Evolutionary conservation across 257 asterid genomes (phyloP).

Genomic region (Mentha longifolia): DNA sequence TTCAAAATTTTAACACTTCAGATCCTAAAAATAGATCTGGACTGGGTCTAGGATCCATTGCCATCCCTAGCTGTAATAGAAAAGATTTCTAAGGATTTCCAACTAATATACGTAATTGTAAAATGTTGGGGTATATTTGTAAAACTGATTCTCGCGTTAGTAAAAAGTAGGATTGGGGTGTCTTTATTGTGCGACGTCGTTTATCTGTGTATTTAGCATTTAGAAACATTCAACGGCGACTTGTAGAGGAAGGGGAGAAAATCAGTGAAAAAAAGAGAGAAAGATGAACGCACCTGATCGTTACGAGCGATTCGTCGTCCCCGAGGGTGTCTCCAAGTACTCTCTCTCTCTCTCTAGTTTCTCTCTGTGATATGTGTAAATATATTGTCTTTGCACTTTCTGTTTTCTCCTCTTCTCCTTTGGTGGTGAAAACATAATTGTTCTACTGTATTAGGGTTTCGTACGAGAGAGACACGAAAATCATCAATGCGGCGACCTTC

Average conservation of each 20-base stretch:
- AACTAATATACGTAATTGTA: too few species aligned
- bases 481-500: slow-evolving; percentile 89
- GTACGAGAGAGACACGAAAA: slow-evolving; percentile 93
- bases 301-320: slow-evolving; percentile 93
- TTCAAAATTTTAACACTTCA: too few species aligned
- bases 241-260: neutral
- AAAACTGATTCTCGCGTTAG: too few species aligned
- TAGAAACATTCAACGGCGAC: too few species aligned
- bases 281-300: slow-evolving; percentile 75
- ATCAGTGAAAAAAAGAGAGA: slow-evolving; percentile 21
- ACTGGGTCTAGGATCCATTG: too few species aligned
- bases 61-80: too few species aligned
- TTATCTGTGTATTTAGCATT: too few species aligned
- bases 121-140: too few species aligned
- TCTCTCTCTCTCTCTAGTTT: slow-evolving; percentile 9
- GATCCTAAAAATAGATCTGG: too few species aligned
- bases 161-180: too few species aligned
- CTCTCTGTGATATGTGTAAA: neutral
- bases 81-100: too few species aligned
- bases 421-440: slow-evolving; percentile 18
- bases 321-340: slow-evolving; percentile 88
- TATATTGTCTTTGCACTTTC: neutral
- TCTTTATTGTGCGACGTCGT: too few species aligned
- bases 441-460: slow-evolving; percentile 62
- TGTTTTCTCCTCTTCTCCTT: neutral